phyloP scores from a whole-genome alignment of 495 filamentous ascomycete genomes.

The Astrothelium subdiscretum region DNA sequence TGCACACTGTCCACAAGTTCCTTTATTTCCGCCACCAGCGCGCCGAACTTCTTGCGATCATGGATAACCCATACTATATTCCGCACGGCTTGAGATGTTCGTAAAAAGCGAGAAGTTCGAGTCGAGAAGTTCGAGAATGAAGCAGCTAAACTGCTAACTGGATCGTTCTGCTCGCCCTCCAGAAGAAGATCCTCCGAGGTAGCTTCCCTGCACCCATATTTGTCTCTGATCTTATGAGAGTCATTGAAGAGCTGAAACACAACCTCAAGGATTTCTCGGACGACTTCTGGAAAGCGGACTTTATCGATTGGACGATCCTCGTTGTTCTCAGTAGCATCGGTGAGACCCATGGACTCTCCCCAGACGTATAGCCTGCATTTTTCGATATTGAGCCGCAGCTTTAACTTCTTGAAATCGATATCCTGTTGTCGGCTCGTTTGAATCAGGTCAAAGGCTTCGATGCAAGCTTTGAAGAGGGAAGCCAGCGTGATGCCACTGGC shows the following conservation, averaged over 20 bases:
- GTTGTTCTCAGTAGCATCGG: background rate
- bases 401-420: constrained; percentile 7
- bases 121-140: background rate
- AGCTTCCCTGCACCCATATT: background rate
- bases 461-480: constrained; percentile 6
- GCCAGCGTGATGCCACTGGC: constrained; percentile 8
- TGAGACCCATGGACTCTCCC: constrained; percentile 10
- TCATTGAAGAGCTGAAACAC: background rate
- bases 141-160: background rate
- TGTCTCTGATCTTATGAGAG: background rate
- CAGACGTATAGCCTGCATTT: constrained; percentile 11
- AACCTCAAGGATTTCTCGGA: background rate
- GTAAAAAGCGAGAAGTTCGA: background rate
- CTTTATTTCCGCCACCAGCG: background rate
- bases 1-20: background rate
- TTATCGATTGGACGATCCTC: background rate
- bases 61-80: background rate
- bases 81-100: background rate
- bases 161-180: background rate
- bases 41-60: background rate
- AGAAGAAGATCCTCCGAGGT: background rate
- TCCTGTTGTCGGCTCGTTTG: constrained; percentile 4
- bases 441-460: constrained; percentile 10
- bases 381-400: constrained; percentile 10
- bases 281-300: background rate